phyloP scores from a whole-genome alignment of 106 monocot genomes.

The Dendrobium officinale region DNA sequence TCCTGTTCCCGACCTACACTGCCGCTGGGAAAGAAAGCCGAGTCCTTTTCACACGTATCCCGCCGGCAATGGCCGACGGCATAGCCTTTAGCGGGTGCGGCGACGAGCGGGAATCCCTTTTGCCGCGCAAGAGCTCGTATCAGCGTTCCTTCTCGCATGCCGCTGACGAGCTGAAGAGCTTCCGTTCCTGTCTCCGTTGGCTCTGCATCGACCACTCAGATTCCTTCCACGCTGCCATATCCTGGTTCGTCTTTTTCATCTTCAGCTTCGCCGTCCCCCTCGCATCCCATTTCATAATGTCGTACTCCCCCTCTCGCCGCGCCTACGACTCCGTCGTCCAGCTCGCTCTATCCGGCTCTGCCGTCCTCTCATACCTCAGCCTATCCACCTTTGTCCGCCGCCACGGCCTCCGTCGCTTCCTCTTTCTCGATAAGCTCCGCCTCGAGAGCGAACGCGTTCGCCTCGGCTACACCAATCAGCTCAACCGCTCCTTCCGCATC shows the following conservation, averaged over 20 bases:
- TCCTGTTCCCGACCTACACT: no score
- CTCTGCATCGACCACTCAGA: constrained; percentile 71
- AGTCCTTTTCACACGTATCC: no score
- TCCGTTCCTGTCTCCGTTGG: constrained; percentile 76
- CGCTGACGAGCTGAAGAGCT: constrained; percentile 74
- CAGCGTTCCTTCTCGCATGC: constrained; percentile 42
- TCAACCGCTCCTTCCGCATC: constrained; percentile 49
- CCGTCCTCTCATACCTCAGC: constrained; percentile 53
- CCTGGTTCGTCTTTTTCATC: constrained; percentile 63
- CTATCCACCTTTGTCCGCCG: constrained; percentile 46
- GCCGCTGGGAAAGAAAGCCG: no score
- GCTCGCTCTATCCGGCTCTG: constrained; percentile 43
- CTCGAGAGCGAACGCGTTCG: constrained; percentile 64
- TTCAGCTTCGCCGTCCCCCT: constrained; percentile 41
- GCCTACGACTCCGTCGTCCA: constrained; percentile 60
- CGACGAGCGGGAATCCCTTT: neutral
- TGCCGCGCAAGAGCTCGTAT: constrained; percentile 13
- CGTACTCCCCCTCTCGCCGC: constrained; percentile 21
- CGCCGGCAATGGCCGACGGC: neutral
- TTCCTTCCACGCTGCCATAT: constrained; percentile 6
- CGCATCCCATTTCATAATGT: constrained; percentile 32
- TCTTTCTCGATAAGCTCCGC: constrained; percentile 69
- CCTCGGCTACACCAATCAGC: constrained; percentile 48
- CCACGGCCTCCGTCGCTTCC: constrained; percentile 68
- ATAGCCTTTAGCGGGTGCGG: neutral